Conservation (phyloP, 108 stramenopile genomes). For the Cyclotella baltica region DNA sequence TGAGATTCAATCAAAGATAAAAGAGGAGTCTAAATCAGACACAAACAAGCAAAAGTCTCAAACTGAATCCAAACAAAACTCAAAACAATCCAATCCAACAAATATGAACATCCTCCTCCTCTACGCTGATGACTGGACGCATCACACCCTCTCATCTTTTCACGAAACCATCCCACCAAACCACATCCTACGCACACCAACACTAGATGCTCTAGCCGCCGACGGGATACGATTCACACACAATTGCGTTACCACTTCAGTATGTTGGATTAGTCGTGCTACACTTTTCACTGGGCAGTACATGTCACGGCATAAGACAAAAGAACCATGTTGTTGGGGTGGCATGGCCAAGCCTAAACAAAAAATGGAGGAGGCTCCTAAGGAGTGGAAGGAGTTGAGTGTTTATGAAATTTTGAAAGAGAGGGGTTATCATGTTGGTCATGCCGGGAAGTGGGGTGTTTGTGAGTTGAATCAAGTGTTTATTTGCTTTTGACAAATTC, state of each 20-base stretch:
- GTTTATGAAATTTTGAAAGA: constrained; percentile 39
- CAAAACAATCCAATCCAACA: constrained; percentile 18
- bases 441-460: constrained; percentile 71
- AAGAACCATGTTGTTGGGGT: constrained; percentile 47
- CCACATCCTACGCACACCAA: constrained; percentile 56
- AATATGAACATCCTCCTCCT: constrained; percentile 51
- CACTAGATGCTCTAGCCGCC: constrained; percentile 73
- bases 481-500: too few relatives aligned
- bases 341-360: constrained; percentile 36
- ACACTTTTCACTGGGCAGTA: constrained; percentile 79
- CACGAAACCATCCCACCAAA: constrained; percentile 42
- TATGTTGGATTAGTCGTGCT: constrained; percentile 83
- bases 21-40: too few relatives aligned
- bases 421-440: constrained; percentile 63
- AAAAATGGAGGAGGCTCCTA: constrained; percentile 28
- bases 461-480: too few relatives aligned
- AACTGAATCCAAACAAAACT: too few relatives aligned
- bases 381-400: constrained; percentile 47
- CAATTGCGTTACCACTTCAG: constrained; percentile 85
- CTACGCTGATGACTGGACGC: constrained; percentile 58
- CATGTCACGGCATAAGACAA: constrained; percentile 63
- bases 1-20: too few relatives aligned
- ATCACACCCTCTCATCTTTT: constrained; percentile 52
- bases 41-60: too few relatives aligned
- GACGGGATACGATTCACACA: constrained; percentile 79